Conservation (phyloP, 106 monocot genomes). For the Dioscorea dumetorum region DNA sequence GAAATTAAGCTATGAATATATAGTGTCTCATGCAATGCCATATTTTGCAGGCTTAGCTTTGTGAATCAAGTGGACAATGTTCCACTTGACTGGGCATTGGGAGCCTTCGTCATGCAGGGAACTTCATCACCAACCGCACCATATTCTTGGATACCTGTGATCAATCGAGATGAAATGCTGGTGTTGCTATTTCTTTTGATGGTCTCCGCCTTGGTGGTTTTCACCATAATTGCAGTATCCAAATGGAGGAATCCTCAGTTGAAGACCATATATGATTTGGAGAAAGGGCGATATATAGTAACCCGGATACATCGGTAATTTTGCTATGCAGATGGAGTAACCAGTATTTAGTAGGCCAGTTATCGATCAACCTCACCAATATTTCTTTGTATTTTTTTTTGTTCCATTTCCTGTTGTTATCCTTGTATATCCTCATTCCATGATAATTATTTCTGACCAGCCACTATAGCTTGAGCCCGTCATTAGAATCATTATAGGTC, state of each 20-base stretch:
- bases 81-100: constrained; percentile 76
- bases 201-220: constrained; percentile 19
- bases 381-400: too few species aligned
- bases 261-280: constrained; percentile 86
- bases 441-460: too few species aligned
- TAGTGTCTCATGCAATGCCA: too few species aligned
- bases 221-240: constrained; percentile 30
- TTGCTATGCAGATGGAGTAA: background rate
- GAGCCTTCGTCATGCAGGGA: constrained; percentile 63
- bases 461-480: too few species aligned
- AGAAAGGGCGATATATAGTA: constrained; percentile 85
- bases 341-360: too few species aligned
- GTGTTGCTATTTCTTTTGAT: constrained; percentile 15
- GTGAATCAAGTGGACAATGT: constrained; percentile 45
- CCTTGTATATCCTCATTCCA: too few species aligned
- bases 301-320: constrained; percentile 48
- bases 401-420: too few species aligned
- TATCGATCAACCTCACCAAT: too few species aligned
- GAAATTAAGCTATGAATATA: too few species aligned
- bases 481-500: too few species aligned
- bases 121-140: constrained; percentile 3
- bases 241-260: constrained; percentile 64
- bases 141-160: constrained; percentile 19
- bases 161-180: constrained; percentile 8
- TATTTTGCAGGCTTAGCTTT: constrained; percentile 49